These are phyloP conservation scores for Cucurbita argyrosperma DNA, from an alignment of 306 rosid genomes.

Conservation along the genomic window DNA sequence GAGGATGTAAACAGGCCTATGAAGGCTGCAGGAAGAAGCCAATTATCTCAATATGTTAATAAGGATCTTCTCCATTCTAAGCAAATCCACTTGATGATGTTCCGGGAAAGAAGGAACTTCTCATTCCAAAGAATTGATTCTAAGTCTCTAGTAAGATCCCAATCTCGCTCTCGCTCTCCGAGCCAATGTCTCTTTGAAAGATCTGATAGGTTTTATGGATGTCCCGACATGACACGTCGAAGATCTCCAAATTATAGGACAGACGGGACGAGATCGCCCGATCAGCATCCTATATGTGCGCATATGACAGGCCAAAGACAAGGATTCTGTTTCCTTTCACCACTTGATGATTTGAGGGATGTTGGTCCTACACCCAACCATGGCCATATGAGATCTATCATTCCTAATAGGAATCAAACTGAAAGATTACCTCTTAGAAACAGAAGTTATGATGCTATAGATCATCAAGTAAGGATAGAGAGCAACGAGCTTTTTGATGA, in stretches of 20 bases:
- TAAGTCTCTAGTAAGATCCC: slow-evolving; percentile 60
- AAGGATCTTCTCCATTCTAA: neutral
- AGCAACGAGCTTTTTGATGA: slow-evolving; percentile 50
- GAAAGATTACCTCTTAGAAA: slow-evolving; percentile 41
- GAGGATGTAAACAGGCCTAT: slow-evolving; percentile 15
- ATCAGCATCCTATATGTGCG: slow-evolving; percentile 43
- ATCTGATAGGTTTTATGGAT: slow-evolving; percentile 67
- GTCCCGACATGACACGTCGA: slow-evolving; percentile 41
- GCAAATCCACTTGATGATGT: neutral
- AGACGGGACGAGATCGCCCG: slow-evolving; percentile 78
- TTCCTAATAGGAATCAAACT: slow-evolving; percentile 43
- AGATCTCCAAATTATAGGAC: slow-evolving; percentile 59
- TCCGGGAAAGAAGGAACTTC: slow-evolving; percentile 47
- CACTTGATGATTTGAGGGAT: slow-evolving; percentile 55
- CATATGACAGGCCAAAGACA: slow-evolving; percentile 54
- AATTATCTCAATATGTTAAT: slow-evolving; percentile 18
- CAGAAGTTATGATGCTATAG: slow-evolving; percentile 57
- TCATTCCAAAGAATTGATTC: slow-evolving; percentile 54
- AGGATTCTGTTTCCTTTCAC: slow-evolving; percentile 45
- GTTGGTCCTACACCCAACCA: slow-evolving; percentile 53
- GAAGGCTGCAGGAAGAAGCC: slow-evolving; percentile 11
- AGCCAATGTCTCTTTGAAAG: slow-evolving; percentile 53
- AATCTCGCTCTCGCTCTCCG: slow-evolving; percentile 81
- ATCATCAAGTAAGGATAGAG: slow-evolving; percentile 47
- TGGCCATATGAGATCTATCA: slow-evolving; percentile 54